Evolutionary conservation across 1,284 basidiomycete species (phyloP), one percentile per base, ranked within the genome.

Genomic region (Tilletia caries): DNA sequence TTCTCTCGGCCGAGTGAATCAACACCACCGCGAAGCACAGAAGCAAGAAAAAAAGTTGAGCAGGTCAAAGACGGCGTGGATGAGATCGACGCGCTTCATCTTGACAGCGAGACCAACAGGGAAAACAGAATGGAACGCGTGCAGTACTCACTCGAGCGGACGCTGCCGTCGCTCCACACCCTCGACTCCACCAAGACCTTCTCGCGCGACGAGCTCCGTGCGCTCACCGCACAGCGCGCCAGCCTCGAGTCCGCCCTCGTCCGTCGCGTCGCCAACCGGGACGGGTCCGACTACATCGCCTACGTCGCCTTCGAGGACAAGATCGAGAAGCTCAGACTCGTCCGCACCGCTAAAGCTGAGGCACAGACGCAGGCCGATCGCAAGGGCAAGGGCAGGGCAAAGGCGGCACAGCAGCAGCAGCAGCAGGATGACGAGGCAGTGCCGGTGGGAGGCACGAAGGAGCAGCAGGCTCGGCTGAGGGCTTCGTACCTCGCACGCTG

Each of bases 131-230:
- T 95, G 93, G 93, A 96, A 87, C 89, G 93, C 75, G 93, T 96
- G 0, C 92, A 95, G 77, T 95, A 92, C 79, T 90, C 95, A 85
- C 91, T 95, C 83, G 94, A 96, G 89, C 90, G 93, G 86, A 95
- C 95, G 88, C 91, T 96, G 87, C 89, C 91, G 68, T 94, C 97
- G 89, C 91, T 98, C 79, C 94, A 93, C 85, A 93, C 96, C 85
- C 87, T 97, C 29, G 89, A 92, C 75, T 89, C 93, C 77, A 93
- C 91, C 85, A 89, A 89, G 72, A 85, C 97, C 69, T 97, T 98
- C 84, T 89, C 91, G 1, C 88, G 90, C 85, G 92, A 92, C 75
- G 71, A 83, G 76, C 71, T 82, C 33, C 71, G 91, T 76, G 88
- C 91, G 75, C 93, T 98, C 75, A 89, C 96, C 78, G 90, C 90